Base-by-base conservation (phyloP, 176 grass and related monocot genomes). In the Oryza meridionalis region DNA sequence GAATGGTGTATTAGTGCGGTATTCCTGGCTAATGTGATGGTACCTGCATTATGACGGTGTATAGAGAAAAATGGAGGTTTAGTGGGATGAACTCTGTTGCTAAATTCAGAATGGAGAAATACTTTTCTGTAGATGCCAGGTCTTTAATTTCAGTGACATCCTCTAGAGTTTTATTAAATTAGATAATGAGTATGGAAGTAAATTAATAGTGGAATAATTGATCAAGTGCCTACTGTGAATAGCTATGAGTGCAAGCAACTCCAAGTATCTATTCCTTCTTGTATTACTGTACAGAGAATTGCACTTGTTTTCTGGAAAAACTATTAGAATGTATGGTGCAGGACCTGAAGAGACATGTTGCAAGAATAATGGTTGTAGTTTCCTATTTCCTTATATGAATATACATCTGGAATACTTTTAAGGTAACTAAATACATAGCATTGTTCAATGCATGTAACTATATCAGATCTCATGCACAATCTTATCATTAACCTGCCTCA, bases 291-390 rank as follows among this genome's bases (percentile, higher is more conserved):
- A 75, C 51, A 8, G 61, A 17, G 12, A 65, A 8, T 44, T 86
- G 38, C 38, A 65, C 24, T 11, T 16, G 19, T 61, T 76, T 86
- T 69, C 33, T 75, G 11, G 2, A 2, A 81, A 75, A 67, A 31
- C n/a, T 55, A 16, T 50, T 69, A 79, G 12, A 69, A 35, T 69
- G 11, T 68, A 45, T 81, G 62, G 32, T 51, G 21, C 40, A 59
- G 12, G 49, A 75, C 27, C 44, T 75, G 75, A 69, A 43, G 73
- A 31, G 58, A 37, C 27, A 15, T 8, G 4, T 76, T 46, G 11
- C 5, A 25, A 69, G 31, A 59, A n/a, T 81, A 5, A 58, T 51
- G 58, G 8, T 46, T 14, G 11, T 43, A 47, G 19, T 76, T 76
- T 13, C 67, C 22, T 81, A 59, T 5, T 26, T 7, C 31, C 46